These are phyloP conservation scores for Apiotrichum gamsii DNA, from an alignment of 1,284 basidiomycete genomes.

Conservation along the genomic window DNA sequence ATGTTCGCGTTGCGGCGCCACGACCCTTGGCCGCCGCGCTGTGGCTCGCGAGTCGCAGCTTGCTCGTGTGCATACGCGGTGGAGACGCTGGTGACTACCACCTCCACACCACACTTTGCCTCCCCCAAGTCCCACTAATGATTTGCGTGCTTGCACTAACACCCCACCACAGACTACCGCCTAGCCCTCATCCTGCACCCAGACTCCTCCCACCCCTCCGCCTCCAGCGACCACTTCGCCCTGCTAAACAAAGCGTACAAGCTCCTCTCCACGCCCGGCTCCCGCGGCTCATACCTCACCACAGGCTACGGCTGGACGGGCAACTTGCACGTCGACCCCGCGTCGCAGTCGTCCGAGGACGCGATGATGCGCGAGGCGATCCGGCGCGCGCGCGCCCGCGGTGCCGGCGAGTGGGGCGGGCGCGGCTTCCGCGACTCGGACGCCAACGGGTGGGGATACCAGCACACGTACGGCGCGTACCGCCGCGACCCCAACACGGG, in stretches of 20 bases:
- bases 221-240: constrained; percentile 41
- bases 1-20: no score
- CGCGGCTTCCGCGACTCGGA: constrained; percentile 27
- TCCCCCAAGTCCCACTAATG: no score
- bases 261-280: constrained; percentile 32
- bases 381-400: constrained; percentile 22
- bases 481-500: constrained; percentile 14
- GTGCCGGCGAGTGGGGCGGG: constrained; percentile 28
- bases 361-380: constrained; percentile 29
- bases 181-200: constrained; percentile 46
- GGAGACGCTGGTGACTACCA: neutral
- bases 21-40: no score
- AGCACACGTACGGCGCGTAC: constrained; percentile 21
- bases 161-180: constrained; percentile 35
- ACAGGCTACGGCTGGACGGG: constrained; percentile 41
- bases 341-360: constrained; percentile 12
- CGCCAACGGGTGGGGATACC: no score
- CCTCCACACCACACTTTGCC: no score
- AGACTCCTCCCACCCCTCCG: constrained; percentile 43
- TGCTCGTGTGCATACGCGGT: no score
- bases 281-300: constrained; percentile 32
- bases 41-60: neutral
- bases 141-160: neutral
- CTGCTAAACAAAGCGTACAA: constrained; percentile 43
- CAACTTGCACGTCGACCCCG: neutral